phyloP scores from a whole-genome alignment of 192 early-diverging fungal species.

The Backusella sp. region DNA sequence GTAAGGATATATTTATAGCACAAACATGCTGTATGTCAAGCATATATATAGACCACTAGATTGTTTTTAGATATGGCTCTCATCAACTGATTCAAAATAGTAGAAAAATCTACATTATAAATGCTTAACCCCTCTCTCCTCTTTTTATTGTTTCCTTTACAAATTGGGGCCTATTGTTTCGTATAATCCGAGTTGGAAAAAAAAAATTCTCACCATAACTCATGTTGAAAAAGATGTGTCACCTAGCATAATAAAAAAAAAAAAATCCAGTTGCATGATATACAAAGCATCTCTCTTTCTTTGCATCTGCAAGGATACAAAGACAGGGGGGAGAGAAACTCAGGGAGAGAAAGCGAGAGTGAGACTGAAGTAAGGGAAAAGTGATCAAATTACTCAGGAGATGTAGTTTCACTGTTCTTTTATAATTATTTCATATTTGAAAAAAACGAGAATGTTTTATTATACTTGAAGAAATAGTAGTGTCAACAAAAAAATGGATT shows the following conservation, averaged over 20 bases:
- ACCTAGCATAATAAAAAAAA: neutral
- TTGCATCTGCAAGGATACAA: neutral
- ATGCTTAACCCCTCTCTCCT: neutral
- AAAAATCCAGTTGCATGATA: neutral
- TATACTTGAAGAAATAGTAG: neutral
- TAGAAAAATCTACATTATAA: neutral
- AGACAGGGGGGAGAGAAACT: neutral
- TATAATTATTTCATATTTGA: neutral
- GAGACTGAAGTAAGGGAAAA: neutral
- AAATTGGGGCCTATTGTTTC: too few species aligned
- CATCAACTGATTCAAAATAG: neutral
- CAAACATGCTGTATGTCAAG: neutral
- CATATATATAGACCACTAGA: neutral
- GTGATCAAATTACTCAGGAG: neutral
- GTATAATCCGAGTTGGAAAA: too few species aligned
- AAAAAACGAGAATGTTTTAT: neutral
- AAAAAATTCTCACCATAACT: too few species aligned
- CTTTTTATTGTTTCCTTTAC: neutral
- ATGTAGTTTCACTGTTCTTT: neutral
- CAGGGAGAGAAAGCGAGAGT: neutral
- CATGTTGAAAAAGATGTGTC: too few species aligned
- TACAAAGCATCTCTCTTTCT: neutral
- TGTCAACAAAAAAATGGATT: neutral
- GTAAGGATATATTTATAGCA: neutral
- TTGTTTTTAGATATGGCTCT: neutral